Evolutionary conservation across 306 rosid genomes (phyloP).

Genomic region (Prunus davidiana): DNA sequence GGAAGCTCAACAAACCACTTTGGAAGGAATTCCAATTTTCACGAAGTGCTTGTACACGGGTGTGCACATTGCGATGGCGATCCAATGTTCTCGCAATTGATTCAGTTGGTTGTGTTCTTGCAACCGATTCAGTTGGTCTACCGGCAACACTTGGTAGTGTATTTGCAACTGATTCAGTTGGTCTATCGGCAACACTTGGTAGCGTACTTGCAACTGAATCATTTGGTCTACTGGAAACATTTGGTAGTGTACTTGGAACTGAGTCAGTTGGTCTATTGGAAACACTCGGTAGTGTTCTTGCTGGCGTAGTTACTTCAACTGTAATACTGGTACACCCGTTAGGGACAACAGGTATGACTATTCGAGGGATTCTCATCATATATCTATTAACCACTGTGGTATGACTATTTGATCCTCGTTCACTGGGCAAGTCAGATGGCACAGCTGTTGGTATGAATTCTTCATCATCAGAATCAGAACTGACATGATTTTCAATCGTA

Average conservation of each 20-base stretch:
- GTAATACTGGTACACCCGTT: slow-evolving; percentile 24
- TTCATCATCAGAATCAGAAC: slow-evolving; percentile 16
- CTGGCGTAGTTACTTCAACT: slow-evolving; percentile 5
- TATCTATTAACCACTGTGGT: slow-evolving; percentile 7
- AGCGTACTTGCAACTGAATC: slow-evolving; percentile 39
- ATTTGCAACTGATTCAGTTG: slow-evolving; percentile 27
- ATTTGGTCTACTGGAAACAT: not conserved
- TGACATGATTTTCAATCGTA: slow-evolving; percentile 23
- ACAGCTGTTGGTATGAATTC: slow-evolving; percentile 14
- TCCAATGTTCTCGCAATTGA: slow-evolving; percentile 41
- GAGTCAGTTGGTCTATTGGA: slow-evolving; percentile 12
- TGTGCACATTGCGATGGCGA: slow-evolving; percentile 43
- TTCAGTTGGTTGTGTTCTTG: slow-evolving; percentile 18
- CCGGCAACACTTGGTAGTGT: not conserved
- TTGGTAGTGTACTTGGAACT: slow-evolving; percentile 17
- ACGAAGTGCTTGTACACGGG: slow-evolving; percentile 44
- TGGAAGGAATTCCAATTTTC: slow-evolving; percentile 69
- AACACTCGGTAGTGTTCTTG: not conserved
- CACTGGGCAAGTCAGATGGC: slow-evolving; percentile 24
- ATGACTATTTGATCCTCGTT: slow-evolving; percentile 26
- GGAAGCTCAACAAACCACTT: slow-evolving; percentile 58
- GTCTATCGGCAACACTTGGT: slow-evolving; percentile 1
- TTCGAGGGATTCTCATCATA: not conserved
- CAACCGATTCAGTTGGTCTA: slow-evolving; percentile 18
- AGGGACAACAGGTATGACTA: slow-evolving; percentile 9